A percentile compares a stretch with the other conserved stretches of the same genome.
phyloP scores from a whole-genome alignment of 1,139 yeast genomes.

The Scheffersomyces illinoinensis region DNA sequence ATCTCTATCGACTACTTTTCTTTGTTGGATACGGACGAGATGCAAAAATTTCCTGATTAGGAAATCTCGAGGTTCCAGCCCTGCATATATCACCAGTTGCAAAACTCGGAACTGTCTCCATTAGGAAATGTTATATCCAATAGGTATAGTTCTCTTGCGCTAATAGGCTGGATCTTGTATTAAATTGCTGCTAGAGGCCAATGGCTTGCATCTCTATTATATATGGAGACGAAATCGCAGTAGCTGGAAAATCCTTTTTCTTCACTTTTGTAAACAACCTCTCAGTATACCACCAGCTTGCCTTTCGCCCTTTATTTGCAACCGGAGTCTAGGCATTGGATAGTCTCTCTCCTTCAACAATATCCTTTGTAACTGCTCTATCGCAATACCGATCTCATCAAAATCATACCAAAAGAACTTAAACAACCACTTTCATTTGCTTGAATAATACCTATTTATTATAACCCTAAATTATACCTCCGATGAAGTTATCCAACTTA shows the following conservation, averaged over 20 bases:
- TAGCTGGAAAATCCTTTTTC: background rate
- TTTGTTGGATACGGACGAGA: background rate
- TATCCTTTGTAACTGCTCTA: background rate
- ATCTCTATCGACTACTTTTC: background rate
- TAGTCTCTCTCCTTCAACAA: background rate
- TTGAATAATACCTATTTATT: slow-evolving; percentile 5
- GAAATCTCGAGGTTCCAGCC: slow-evolving; percentile 12
- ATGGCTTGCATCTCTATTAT: background rate
- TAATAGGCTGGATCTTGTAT: background rate
- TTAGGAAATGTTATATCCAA: slow-evolving; percentile 17
- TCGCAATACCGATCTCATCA: background rate
- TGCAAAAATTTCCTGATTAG: slow-evolving; percentile 16
- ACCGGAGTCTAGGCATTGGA: background rate
- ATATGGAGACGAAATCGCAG: background rate
- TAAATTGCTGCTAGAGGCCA: background rate
- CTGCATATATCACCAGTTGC: slow-evolving; percentile 4
- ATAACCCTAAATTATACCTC: slow-evolving; percentile 7
- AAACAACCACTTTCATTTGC: slow-evolving; percentile 4
- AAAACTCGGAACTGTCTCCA: slow-evolving; percentile 14
- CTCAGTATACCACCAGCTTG: background rate
- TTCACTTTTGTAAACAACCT: background rate
- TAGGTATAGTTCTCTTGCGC: background rate
- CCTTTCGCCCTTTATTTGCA: background rate
- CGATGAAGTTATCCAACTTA: slow-evolving; percentile 11
- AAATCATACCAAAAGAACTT: background rate